Evolutionary conservation across 331 rosid genomes (phyloP), one percentile per base, ranked within the genome.

Genomic region (Prunus yedoensis): DNA sequence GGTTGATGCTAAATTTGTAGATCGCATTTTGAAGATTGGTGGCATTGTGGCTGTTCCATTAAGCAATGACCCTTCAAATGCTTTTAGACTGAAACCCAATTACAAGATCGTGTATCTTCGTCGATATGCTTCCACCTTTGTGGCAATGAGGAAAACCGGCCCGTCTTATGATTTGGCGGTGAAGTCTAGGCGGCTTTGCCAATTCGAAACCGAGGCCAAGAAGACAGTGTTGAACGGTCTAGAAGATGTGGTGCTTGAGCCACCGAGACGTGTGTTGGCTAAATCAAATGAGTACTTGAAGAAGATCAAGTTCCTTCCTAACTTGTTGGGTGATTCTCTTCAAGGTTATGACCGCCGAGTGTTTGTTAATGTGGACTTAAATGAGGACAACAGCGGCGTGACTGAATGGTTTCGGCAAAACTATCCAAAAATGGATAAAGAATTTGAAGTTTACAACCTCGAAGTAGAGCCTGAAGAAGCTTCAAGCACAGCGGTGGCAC

Each of bases 1-100:
- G 30, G 73, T 54, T 53, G 90, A 87, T 60, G 78, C 80, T 50
- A 73, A 81, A 73, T 82, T 90, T 66, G 68, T 84, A 38, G 90
- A 87, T 70, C 88, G 86, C 16, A 58, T 88, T 76, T 16, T 85
- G 77, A 90, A 78, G 79, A 70, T 71, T 18, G 85, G 83, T 68
- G 96, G 91, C 80, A 88, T 90, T 78, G 80, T 90, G 70, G 89
- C 87, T 62, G 75, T 88, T 67, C 91, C 89, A 41, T 15, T 88
- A 23, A 80, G 75, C 35, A 77, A 60, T 64, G 81, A 84, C 16
- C 74, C 79, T 21, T 75, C 86, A 3, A 77, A 46, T 58, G 84
- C 59, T 10, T 77, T 85, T 25, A 73, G 63, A 52, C 54, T 76
- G 25, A 83, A 78, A 52, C 32, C 83, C 52, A 85, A 90, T 74